These are phyloP conservation scores for Stephania japonica DNA, from an alignment of 164 flowering plant genomes.

Conservation along the genomic window DNA sequence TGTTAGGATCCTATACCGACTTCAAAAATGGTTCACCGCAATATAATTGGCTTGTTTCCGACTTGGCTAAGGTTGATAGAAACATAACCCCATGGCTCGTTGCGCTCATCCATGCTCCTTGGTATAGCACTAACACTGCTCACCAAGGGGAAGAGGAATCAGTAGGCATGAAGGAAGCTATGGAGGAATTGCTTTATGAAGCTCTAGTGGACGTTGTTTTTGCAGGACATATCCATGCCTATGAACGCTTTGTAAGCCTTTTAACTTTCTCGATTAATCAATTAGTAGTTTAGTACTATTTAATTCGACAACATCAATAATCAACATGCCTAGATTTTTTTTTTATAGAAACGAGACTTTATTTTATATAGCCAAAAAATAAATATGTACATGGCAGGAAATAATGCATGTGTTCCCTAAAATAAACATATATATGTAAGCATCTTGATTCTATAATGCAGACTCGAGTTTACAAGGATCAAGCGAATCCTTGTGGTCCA, in stretches of 20 bases:
- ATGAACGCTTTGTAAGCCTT: slow-evolving; percentile 77
- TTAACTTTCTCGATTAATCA: too few relatives aligned
- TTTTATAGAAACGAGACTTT: too few relatives aligned
- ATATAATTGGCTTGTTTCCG: slow-evolving; percentile 56
- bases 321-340: too few relatives aligned
- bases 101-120: slow-evolving; percentile 69
- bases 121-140: slow-evolving; percentile 74
- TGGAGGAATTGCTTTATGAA: slow-evolving; percentile 58
- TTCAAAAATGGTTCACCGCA: slow-evolving; percentile 47
- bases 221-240: slow-evolving; percentile 90
- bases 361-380: too few relatives aligned
- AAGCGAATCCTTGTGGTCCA: slow-evolving; percentile 48
- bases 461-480: slow-evolving; percentile 43
- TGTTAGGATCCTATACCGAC: slow-evolving; percentile 79
- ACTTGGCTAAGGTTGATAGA: slow-evolving; percentile 56
- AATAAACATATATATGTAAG: too few relatives aligned
- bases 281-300: background rate
- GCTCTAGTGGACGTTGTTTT: slow-evolving; percentile 69
- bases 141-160: slow-evolving; percentile 63
- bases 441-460: slow-evolving; percentile 9
- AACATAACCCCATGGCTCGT: slow-evolving; percentile 60
- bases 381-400: too few relatives aligned
- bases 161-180: slow-evolving; percentile 44
- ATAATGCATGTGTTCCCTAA: too few relatives aligned
- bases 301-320: background rate